Conservation (phyloP, 352 stramenopile species). For the Pilasporangium apinafurcum region DNA sequence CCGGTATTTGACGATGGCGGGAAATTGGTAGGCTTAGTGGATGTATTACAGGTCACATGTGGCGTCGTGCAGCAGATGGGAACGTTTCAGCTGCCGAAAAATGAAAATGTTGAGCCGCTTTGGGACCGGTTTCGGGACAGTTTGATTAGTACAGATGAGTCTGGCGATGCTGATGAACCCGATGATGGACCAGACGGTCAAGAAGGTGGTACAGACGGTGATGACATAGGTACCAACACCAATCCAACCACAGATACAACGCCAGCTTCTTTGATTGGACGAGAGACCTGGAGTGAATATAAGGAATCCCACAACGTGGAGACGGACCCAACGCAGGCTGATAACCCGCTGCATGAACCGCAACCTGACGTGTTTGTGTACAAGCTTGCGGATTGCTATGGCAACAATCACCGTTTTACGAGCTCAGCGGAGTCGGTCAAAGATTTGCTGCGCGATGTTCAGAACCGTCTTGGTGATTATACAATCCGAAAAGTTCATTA, state of each 20-base stretch:
- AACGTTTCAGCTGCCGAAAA: conserved; percentile 63
- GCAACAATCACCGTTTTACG: conserved; percentile 82
- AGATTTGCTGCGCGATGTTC: conserved; percentile 62
- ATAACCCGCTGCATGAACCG: conserved; percentile 15
- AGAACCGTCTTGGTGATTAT: conserved; percentile 64
- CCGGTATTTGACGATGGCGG: conserved; percentile 90
- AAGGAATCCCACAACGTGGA: conserved; percentile 19
- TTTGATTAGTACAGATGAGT: conserved; percentile 27
- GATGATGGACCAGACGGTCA: conserved; percentile 10
- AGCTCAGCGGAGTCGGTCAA: conserved; percentile 72
- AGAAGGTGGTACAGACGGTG: neutral
- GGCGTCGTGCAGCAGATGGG: conserved; percentile 82
- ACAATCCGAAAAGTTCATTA: conserved; percentile 76
- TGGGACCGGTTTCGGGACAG: conserved; percentile 74
- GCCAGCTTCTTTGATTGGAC: conserved; percentile 16
- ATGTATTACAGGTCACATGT: conserved; percentile 94
- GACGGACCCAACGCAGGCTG: conserved; percentile 18
- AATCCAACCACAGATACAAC: neutral
- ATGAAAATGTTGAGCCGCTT: conserved; percentile 59
- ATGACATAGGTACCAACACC: neutral
- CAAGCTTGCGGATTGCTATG: conserved; percentile 78
- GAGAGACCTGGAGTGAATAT: conserved; percentile 40
- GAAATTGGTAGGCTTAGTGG: conserved; percentile 92
- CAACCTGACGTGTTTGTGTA: conserved; percentile 66
- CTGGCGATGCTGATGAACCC: conserved; percentile 20